Evolutionary conservation across 176 grass and related monocot species (phyloP), one percentile per base, ranked within the genome.

Genomic region (Areca catechu): DNA sequence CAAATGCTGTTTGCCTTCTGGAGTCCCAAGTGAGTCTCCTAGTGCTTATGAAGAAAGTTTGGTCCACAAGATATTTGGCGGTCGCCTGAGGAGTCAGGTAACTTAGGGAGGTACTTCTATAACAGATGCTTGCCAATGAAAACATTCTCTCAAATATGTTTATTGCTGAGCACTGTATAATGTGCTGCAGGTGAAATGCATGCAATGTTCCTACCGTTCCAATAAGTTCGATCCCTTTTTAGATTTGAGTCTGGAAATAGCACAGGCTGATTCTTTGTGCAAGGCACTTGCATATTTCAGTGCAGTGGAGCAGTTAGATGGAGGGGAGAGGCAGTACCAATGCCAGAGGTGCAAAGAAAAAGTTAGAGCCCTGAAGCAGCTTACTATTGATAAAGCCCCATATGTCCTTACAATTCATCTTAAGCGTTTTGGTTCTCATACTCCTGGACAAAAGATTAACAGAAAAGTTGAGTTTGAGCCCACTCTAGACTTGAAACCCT

Each of bases 161-260:
- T 48, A 64, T 4, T 25, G n/a, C 5, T 7, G 61, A 60, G 19
- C 57, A 25, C 15, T 17, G 2, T 71, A 21, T 61, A 50, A 25
- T 27, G 19, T 55, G 55, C 59, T 75, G 15, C 84, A 98, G 93
- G 93, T 98, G 53, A 98, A 76, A 85, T 98, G 93, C 76, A 85
- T 61, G 16, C 74, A 68, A n/a, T 98, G 93, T 73, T 84, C 57
- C 7, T 80, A 88, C 47, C 89, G 83, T 67, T 98, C 88, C 55
- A 98, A 88, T 53, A 92, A 80, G 67, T 92, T 83, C 58, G 93
- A 98, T 66, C 93, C 93, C 56, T 98, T 98, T 71, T 77, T 92
- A 71, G 93, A 98, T 73, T 80, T 98, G 62, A 98, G 93, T 70
- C 88, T 98, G 68, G 87, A 98, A 82, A 98, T 98, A 75, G 84